Percentiles rank a stretch among this genome's conserved stretches.
Evolutionary conservation across 208 protist genomes (phyloP).

Genomic region (Acanthamoeba triangularis): DNA sequence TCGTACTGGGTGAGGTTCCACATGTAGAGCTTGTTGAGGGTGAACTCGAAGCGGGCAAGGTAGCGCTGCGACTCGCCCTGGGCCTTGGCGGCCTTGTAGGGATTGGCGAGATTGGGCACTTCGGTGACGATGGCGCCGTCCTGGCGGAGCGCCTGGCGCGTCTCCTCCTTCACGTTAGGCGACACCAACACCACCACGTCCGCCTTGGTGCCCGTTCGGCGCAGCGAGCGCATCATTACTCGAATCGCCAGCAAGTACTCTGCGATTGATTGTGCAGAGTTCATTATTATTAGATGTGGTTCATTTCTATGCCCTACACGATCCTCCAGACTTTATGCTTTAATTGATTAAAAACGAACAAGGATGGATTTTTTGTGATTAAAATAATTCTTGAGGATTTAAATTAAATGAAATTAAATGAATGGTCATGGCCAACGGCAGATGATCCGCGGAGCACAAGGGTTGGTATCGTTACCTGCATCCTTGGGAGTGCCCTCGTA

Average conservation of each 20-base stretch:
- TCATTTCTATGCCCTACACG: too few relatives aligned
- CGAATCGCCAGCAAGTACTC: slow-evolving; percentile 72
- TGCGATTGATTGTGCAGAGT: slow-evolving; percentile 5
- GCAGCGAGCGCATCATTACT: slow-evolving; percentile 82
- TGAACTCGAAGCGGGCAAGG: slow-evolving; percentile 80
- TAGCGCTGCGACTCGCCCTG: slow-evolving; percentile 42
- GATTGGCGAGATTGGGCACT: slow-evolving; percentile 80
- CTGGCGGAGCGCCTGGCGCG: background rate
- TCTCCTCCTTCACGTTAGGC: slow-evolving; percentile 74
- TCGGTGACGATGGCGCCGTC: slow-evolving; percentile 78
- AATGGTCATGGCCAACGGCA: background rate
- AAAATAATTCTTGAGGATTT: background rate
- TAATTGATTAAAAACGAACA: background rate
- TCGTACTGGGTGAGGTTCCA: slow-evolving; percentile 87
- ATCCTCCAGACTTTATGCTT: background rate
- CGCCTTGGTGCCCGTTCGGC: slow-evolving; percentile 76
- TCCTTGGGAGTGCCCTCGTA: slow-evolving; percentile 84
- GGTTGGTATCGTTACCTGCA: slow-evolving; percentile 42
- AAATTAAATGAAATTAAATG: too few relatives aligned
- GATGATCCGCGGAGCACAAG: background rate
- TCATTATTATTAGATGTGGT: background rate
- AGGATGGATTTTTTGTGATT: too few relatives aligned
- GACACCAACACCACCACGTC: slow-evolving; percentile 81
- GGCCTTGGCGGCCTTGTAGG: slow-evolving; percentile 66
- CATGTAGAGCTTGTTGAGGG: slow-evolving; percentile 86